Evolutionary conservation across 2,329 filamentous ascomycete species (phyloP), one percentile per base, ranked within the genome.

Genomic region (Epicoccum nigrum): DNA sequence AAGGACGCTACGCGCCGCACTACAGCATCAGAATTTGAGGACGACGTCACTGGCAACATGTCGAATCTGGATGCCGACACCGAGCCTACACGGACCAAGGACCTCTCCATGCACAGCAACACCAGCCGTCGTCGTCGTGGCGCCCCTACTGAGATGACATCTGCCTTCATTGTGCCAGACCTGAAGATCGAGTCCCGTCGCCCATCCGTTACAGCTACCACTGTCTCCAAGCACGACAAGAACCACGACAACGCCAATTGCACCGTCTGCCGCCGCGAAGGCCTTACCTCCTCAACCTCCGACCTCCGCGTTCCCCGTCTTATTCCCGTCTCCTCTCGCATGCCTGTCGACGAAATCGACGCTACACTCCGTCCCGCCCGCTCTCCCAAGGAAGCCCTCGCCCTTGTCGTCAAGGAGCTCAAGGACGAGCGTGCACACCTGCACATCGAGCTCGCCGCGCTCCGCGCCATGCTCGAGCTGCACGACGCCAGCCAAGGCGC

Each of bases 391-490:
- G 75, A 86, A 34, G 90, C 91, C 8, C 83, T 96, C 19, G 88
- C 89, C 7, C 84, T 86, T n/a, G 89, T 96, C 17, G 86, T 96
- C 70, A 94, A 95, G 74, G 83, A 86, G 7, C 77, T 95, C 3
- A 81, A 90, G 60, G 90, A 95, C 68, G 92, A 96, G 71, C 82
- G 92, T 35, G 81, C 82, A 11, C 89, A 95, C 68, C 75, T 95
- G 45, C 88, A 89, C 72, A 80, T 88, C 59, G 81, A 87, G 63
- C 81, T 92, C n/a, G 77, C 81, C 0, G 58, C 80, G 27, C 81
- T 84, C 51, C 83, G 88, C 62, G 78, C 78, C 3, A 74, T 81
- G 30, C 71, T 91, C 72, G 85, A 85, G 58, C 77, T 77, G 17
- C 83, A 86, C 49, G 87, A 94, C 35, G 62, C 61, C n/a, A 70